Base-by-base conservation (phyloP, 345 rosid species). In the Diplotaxis tenuifolia region DNA sequence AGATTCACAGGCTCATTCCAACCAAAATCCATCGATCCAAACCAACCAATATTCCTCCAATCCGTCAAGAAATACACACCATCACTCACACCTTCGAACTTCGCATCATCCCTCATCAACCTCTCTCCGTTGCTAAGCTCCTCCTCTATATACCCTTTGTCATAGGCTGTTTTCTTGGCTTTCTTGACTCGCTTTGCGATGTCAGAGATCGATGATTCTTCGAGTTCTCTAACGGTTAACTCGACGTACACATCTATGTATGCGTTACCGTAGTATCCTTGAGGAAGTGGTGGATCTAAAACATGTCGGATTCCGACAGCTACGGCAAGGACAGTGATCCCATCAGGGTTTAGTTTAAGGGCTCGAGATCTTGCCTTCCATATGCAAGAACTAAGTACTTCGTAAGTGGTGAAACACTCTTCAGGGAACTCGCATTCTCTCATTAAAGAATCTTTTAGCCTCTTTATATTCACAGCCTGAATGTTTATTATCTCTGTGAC, bases 331-430 rank as follows among this genome's bases (percentile, higher is more conserved):
- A 69, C 14, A 9, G 79, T 82, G 57, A 63, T 65, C 23, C 38
- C 25, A 7, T 60, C 42, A 5, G 65, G 76, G 72, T 81, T 75
- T 23, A 83, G 36, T 7, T 79, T 77, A 22, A 85, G 61, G 6
- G 88, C 83, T 72, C 79, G 56, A 21, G 72, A 62, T 54, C 88
- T 79, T 67, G 82, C 27, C 38, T 84, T 77, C 88, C 88, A 83
- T 21, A 83, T 16, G 53, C 74, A 81, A 21, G 85, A 83, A 20
- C 80, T 68, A 12, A 85, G 65, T 2, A 65, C 75, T 72, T 85
- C 88, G 15, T 79, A 36, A 1, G 84, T 83, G 1, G 88, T 83
- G 74, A 83, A 61, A 42, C 45, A 59, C 31, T 71, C 58, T 71
- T 71, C 32, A 60, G 18, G 32, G 42, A 20, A 20, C n/a, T 73